phyloP scores from a whole-genome alignment of 2,329 filamentous ascomycete genomes.

The Clarireedia hainanense region DNA sequence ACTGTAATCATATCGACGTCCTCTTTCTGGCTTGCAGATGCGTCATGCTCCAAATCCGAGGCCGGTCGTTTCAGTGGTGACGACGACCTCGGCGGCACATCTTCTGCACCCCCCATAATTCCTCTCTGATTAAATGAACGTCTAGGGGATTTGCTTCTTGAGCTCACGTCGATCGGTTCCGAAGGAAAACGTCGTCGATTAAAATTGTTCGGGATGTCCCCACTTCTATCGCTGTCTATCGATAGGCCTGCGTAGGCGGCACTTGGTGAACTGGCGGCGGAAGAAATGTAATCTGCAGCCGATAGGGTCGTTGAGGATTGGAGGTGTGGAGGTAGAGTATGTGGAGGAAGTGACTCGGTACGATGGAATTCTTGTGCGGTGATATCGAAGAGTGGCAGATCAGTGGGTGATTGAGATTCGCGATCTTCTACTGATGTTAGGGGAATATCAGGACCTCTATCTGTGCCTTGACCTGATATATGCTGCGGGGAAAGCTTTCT shows the following conservation, averaged over 20 bases:
- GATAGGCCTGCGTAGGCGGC: slow-evolving; percentile 50
- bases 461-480: slow-evolving; percentile 16
- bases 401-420: slow-evolving; percentile 39
- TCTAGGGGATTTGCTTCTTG: slow-evolving; percentile 42
- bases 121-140: slow-evolving; percentile 39
- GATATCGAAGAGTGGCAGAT: slow-evolving; percentile 34
- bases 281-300: slow-evolving; percentile 44
- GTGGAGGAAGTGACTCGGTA: slow-evolving; percentile 37
- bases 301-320: slow-evolving; percentile 35
- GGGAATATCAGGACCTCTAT: slow-evolving; percentile 25
- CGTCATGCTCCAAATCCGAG: slow-evolving; percentile 31
- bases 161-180: slow-evolving; percentile 23
- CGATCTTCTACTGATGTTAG: slow-evolving; percentile 28
- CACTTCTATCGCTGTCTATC: slow-evolving; percentile 46
- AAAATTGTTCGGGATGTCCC: slow-evolving; percentile 20
- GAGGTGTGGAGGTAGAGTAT: slow-evolving; percentile 39
- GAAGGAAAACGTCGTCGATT: slow-evolving; percentile 29
- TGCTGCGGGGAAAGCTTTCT: slow-evolving; percentile 49
- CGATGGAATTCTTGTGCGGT: slow-evolving; percentile 12
- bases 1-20: slow-evolving; percentile 29
- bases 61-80: slow-evolving; percentile 58
- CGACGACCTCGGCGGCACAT: slow-evolving; percentile 51
- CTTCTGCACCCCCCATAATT: slow-evolving; percentile 53
- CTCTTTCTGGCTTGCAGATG: slow-evolving; percentile 21
- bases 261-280: slow-evolving; percentile 50